These are phyloP conservation scores for Skeletonema tropicum DNA, from an alignment of 108 stramenopile genomes.

Conservation along the genomic window DNA sequence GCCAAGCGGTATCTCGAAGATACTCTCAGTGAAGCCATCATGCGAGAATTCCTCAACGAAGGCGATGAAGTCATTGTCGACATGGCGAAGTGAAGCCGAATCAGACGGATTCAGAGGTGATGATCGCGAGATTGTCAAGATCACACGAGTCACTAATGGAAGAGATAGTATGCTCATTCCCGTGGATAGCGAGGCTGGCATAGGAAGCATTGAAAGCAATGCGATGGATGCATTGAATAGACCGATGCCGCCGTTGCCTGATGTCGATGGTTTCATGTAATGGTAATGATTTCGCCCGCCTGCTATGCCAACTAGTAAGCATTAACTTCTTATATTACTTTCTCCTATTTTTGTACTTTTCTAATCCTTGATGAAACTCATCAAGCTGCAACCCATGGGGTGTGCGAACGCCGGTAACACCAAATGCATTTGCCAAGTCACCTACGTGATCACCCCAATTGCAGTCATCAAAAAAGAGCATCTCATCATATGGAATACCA, in stretches of 20 bases:
- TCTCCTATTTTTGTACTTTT: slow-evolving; percentile 29
- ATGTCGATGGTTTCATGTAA: slow-evolving; percentile 49
- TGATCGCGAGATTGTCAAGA: slow-evolving; percentile 39
- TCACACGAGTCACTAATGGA: slow-evolving; percentile 40
- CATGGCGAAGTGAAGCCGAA: slow-evolving; percentile 29
- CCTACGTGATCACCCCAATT: slow-evolving; percentile 80
- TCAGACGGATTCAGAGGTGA: slow-evolving; percentile 30
- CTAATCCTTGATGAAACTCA: slow-evolving; percentile 51
- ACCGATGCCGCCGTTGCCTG: slow-evolving; percentile 48
- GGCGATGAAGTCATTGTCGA: slow-evolving; percentile 68
- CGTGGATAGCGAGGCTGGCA: slow-evolving; percentile 45
- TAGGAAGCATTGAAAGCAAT: slow-evolving; percentile 40
- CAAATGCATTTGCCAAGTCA: slow-evolving; percentile 42
- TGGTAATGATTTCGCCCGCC: slow-evolving; percentile 15
- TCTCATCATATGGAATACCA: slow-evolving; percentile 58
- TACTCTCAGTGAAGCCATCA: slow-evolving; percentile 72
- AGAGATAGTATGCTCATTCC: slow-evolving; percentile 54
- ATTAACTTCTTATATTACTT: neutral
- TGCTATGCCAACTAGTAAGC: neutral
- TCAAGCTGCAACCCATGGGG: slow-evolving; percentile 52
- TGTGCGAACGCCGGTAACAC: slow-evolving; percentile 59
- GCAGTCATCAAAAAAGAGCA: slow-evolving; percentile 77
- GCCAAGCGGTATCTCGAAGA: slow-evolving; percentile 78
- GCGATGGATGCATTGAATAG: slow-evolving; percentile 41
- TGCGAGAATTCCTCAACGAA: slow-evolving; percentile 68